phyloP scores from a whole-genome alignment of 1,139 yeast species.

The Pichia terricola region DNA sequence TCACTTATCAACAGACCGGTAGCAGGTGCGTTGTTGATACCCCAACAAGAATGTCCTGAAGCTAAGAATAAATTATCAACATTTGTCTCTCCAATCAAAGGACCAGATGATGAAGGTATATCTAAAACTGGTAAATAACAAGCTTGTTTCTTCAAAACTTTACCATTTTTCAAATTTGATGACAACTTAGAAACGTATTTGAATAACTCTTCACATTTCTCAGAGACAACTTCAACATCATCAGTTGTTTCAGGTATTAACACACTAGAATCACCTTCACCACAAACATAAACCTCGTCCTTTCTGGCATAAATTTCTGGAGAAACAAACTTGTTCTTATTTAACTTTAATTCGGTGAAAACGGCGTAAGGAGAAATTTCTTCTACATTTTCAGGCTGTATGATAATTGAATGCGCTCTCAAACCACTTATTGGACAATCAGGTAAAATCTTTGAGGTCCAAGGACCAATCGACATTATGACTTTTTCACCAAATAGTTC shows the following conservation, averaged over 20 bases:
- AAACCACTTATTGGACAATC: conserved; percentile 89
- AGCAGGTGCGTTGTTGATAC: conserved; percentile 94
- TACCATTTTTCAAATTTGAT: conserved; percentile 63
- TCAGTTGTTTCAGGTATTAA: conserved; percentile 92
- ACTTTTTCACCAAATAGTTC: conserved; percentile 60
- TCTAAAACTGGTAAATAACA: conserved; percentile 93
- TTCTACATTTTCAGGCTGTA: conserved; percentile 64
- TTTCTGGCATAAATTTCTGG: conserved; percentile 94
- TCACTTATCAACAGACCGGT: conserved; percentile 92
- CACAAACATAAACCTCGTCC: conserved; percentile 95
- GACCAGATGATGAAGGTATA: conserved; percentile 87
- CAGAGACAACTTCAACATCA: conserved; percentile 80
- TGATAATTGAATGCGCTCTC: conserved; percentile 90
- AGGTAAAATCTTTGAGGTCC: conserved; percentile 87
- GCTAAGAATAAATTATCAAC: conserved; percentile 72
- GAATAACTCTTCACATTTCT: conserved; percentile 82
- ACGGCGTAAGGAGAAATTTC: conserved; percentile 86
- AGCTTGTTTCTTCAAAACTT: conserved; percentile 78
- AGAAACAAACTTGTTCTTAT: conserved; percentile 56
- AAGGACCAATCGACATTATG: conserved; percentile 86
- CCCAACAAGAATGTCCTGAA: conserved; percentile 97
- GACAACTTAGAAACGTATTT: conserved; percentile 73
- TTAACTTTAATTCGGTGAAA: conserved; percentile 78
- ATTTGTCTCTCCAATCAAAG: conserved; percentile 87
- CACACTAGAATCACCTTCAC: conserved; percentile 88